Base-by-base conservation (phyloP, 305 asterid species). In the Solanum aculeatissimum region DNA sequence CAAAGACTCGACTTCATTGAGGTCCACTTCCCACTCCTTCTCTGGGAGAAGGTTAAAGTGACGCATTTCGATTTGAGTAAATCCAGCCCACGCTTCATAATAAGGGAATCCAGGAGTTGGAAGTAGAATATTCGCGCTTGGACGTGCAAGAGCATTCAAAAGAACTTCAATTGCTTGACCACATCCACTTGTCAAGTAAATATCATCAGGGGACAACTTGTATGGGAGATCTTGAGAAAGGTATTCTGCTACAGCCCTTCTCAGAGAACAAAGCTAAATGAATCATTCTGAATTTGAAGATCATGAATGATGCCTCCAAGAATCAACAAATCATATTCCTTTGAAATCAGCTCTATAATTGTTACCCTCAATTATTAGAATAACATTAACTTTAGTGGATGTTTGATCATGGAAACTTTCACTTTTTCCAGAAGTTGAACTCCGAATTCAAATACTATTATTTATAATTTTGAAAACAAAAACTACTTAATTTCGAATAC, bases 141-240 rank as follows among this genome's bases (percentile, higher is more conserved):
- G 93, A 19, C 89, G 87, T 83, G 95, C 91, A 66, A 94, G 94
- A 72, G 90, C 92, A 4, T 90, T 83, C 68, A 93, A 43, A 85
- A 91, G 83, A 83, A 90, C 88, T 84, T 93, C 97, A 88, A 94
- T 82, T 79, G 95, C 96, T 88, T 96, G 98, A 38, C 86, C 81
- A 51, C 98, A 93, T 82, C 99, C 98, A 77, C 86, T 21, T 4
- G 98, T 96, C 53, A 94, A 57, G 89, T 89, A 94, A 83, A 94
- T 89, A 80, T 94, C 94, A 68, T 94, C 93, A 1, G 93, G 91
- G 29, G 95, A 91, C 63, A 75, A 51, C 45, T 91, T 85, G 87
- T 90, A 87, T 1, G 96, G 95, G 32, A 91, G 96, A 70, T 91
- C 96, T 79, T 89, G 88, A 2, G 97, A 94, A 16, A 94, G 93